Evolutionary conservation across 768 basidiomycete genomes (phyloP), one percentile per base, ranked within the genome.

Genomic region (Suillus ampliporus): DNA sequence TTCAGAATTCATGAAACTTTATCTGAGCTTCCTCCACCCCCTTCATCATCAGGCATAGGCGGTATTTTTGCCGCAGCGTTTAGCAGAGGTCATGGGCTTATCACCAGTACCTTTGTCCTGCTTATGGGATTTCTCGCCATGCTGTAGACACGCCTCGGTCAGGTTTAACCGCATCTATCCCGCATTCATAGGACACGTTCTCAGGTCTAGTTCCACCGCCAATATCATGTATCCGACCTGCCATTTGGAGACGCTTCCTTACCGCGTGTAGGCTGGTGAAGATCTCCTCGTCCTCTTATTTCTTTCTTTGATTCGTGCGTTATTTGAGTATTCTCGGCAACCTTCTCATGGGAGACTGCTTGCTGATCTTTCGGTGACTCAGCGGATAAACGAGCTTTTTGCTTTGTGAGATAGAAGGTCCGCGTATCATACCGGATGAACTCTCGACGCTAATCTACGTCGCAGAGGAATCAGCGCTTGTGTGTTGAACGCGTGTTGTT

Each of bases 141-240:
- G 88, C 85, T 80, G 83, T 78, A 78, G 80, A 79, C 89, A 86
- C 86, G 88, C 84, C 80, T 79, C 72, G 66, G 65, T 70, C 77
- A 69, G 68, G 67, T 66, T 61, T 69, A 60, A 71, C 76, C 74
- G 68, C 83, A 82, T 83, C 84, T 80, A 84, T 81, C 84, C 87
- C 83, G 86, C 86, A 83, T 81, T 80, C 82, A 78, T 80, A 78
- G 76, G 84, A 82, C 86, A 88, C 84, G 87, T 87, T 87, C 79
- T 77, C 74, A 76, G 73, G 77, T 74, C 78, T 73, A 76, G 77
- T 78, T 72, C 74, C 75, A 68, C 76, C 77, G 74, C 86, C 86
- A 82, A 74, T 72, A 66, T 78, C 72, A 79, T 75, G 84, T 81
- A 74, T 77, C 85, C 65, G 64, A 83, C 75, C 74, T 89, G 76